These are phyloP conservation scores for Penicillium decumbens DNA, from an alignment of 2,329 filamentous ascomycete species.

Conservation along the genomic window DNA sequence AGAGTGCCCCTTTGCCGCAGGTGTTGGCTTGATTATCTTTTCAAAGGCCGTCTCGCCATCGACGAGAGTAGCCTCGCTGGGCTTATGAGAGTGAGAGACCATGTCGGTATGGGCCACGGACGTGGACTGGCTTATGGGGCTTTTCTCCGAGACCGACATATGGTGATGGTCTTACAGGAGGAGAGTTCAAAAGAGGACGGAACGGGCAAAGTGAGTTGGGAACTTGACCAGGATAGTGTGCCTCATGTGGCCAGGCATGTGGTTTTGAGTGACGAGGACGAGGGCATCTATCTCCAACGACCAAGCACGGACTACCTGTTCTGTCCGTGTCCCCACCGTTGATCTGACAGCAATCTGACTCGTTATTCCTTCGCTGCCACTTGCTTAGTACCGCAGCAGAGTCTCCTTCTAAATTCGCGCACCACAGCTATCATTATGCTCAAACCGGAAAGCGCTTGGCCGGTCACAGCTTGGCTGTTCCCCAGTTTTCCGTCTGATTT, in stretches of 20 bases:
- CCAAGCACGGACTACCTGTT: neutral
- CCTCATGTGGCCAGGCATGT: neutral
- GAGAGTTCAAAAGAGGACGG: slow-evolving; percentile 20
- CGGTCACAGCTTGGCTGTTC: neutral
- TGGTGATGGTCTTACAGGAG: slow-evolving; percentile 2
- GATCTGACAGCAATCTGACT: neutral
- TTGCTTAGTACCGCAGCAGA: neutral
- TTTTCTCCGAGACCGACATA: slow-evolving; percentile 22
- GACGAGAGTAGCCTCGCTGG: slow-evolving; percentile 2
- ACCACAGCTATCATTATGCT: neutral
- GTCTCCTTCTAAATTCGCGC: neutral
- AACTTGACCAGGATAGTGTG: slow-evolving; percentile 14
- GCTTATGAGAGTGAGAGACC: neutral
- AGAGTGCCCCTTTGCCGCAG: slow-evolving; percentile 1
- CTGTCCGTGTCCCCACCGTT: neutral
- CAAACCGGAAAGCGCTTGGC: neutral
- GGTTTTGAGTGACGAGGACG: neutral
- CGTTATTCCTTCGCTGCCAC: neutral
- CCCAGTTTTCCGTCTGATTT: neutral
- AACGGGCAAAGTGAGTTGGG: slow-evolving; percentile 9
- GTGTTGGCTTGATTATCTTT: neutral
- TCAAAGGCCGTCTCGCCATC: slow-evolving; percentile 1
- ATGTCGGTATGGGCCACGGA: slow-evolving; percentile 3
- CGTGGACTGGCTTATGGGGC: slow-evolving; percentile 8
- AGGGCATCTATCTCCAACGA: neutral